Conservation (phyloP, 2,329 filamentous ascomycete genomes). For the Pseudocercospora macadamiae region DNA sequence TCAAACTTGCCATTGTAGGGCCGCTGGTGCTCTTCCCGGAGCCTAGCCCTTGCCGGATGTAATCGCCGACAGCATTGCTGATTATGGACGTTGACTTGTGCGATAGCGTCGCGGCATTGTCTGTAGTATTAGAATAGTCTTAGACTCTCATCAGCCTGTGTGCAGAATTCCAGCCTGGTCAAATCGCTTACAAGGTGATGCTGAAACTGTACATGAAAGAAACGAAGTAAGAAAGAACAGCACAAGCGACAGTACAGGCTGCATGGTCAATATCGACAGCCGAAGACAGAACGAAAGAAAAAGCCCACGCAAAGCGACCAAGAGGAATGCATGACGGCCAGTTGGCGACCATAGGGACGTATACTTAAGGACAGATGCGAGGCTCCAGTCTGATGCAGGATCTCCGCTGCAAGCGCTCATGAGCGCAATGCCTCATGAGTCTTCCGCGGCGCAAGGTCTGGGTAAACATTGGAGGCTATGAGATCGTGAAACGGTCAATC, state of each 20-base stretch:
- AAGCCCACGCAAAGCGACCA: not conserved
- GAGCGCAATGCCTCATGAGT: not conserved
- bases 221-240: not conserved
- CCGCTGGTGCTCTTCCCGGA: no score
- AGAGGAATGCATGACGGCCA: not conserved
- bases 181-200: not conserved
- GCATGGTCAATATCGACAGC: not conserved
- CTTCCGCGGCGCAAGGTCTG: not conserved
- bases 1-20: no score
- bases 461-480: not conserved
- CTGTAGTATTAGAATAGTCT: constrained; percentile 9
- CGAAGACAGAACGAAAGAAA: not conserved
- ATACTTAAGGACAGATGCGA: not conserved
- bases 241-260: not conserved
- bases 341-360: not conserved
- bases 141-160: no score
- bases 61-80: no score
- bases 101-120: no score
- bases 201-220: not conserved
- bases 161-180: not conserved
- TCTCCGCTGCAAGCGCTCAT: not conserved
- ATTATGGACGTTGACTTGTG: no score
- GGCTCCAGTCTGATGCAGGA: not conserved
- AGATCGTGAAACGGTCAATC: not conserved
- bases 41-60: no score